Base-by-base conservation (phyloP, 1,284 basidiomycete species). In the Ustilago bromivora region DNA sequence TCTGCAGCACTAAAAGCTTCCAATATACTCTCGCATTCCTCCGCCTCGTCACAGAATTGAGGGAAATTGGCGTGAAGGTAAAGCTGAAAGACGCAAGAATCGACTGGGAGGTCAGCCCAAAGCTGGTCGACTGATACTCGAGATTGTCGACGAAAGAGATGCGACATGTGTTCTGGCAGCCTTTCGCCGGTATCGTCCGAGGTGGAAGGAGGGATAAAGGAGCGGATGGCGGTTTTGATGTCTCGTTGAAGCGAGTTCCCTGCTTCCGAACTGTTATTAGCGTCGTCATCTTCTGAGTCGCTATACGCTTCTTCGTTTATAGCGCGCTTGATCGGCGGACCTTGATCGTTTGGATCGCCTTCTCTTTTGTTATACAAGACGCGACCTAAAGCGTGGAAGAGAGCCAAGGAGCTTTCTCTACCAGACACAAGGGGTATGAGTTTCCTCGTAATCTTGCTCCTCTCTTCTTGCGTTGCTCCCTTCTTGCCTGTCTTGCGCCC, bases 1-100 rank as follows among this genome's bases (percentile, higher is more conserved):
- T 98, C 96, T 1, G 92, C 89, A 87, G 90, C 91, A 78, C 94
- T 96, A 61, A 98, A 87, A 84, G 91, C 91, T 36, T 98, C 95
- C 23, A 91, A 88, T 2, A 95, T 87, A 0, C 88, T 89, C 2
- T 90, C 89, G 71, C 92, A 92, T 70, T 98, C 89, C 4, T 96
- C 93, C 0, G 96, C 85, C 32, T 92, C 90, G 46, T 89, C 87
- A 81, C 92, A 94, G 84, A 94, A 99, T 60, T 92, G 91, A 0
- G 92, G 90, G 73, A 95, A 94, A 84, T 98, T 98, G 84, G 98
- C 95, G 76, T 98, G 95, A 3, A 96, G 89, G 86, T 98, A 99
- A 4, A 96, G 88, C 8, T 92, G 92, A 72, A 96, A 93, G 2
- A 97, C 88, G 1, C 93, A 93, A 0, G 94, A 91, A 85, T 98